A percentile compares a stretch with the other conserved stretches of the same genome.
Evolutionary conservation across 1,139 yeast species (phyloP).

Genomic region (Zygoascus meyerae): DNA sequence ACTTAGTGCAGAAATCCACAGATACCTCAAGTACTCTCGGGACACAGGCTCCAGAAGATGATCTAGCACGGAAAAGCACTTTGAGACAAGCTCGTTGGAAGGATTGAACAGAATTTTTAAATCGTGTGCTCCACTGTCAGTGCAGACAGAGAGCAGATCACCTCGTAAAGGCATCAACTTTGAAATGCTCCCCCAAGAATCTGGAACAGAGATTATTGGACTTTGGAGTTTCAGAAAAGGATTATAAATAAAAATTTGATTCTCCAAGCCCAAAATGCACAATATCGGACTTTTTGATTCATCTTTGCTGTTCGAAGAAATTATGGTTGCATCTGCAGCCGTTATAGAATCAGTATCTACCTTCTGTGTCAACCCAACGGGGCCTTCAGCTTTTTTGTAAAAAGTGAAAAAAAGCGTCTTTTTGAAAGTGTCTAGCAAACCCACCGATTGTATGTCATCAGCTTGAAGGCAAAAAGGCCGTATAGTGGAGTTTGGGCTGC

Average conservation of each 20-base stretch:
- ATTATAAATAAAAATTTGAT: conserved; percentile 41
- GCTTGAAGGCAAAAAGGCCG: not conserved
- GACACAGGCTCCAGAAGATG: conserved; percentile 54
- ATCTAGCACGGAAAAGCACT: conserved; percentile 25
- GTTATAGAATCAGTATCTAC: not conserved
- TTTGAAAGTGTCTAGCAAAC: conserved; percentile 34
- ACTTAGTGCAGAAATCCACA: conserved; percentile 58
- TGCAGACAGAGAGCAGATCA: conserved; percentile 12
- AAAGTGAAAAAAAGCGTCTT: conserved; percentile 15
- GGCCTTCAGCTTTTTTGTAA: conserved; percentile 17
- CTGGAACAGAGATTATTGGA: conserved; percentile 29
- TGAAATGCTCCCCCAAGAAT: conserved; percentile 13
- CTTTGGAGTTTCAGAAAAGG: conserved; percentile 61
- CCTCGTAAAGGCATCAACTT: conserved; percentile 18
- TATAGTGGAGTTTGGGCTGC: conserved; percentile 22
- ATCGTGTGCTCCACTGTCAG: conserved; percentile 30
- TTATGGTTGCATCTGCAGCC: not conserved
- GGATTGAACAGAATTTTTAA: conserved; percentile 46
- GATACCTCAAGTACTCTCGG: conserved; percentile 52
- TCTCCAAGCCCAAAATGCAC: not conserved
- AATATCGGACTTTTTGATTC: not conserved
- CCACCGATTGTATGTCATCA: conserved; percentile 47
- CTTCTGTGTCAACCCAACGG: conserved; percentile 22
- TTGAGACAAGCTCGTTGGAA: conserved; percentile 40
- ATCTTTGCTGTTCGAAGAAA: not conserved